Evolutionary conservation across 192 early-diverging fungal species (phyloP), one percentile per base, ranked within the genome.

Genomic region (Neocallimastix lanati): DNA sequence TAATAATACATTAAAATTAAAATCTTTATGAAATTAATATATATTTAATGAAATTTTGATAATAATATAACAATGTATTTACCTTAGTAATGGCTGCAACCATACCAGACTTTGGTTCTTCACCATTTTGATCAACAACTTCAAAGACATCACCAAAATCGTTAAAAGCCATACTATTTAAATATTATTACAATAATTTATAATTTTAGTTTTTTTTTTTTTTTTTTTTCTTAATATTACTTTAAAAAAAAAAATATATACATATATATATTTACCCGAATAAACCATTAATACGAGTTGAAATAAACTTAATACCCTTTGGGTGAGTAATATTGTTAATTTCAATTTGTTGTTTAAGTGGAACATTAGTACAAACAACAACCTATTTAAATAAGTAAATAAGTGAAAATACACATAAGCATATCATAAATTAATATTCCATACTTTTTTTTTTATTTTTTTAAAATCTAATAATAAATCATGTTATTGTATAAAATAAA

Each of bases 111-210:
- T 97, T 84, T 18, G 96, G 90, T 82, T 96, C 92, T 83, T 99
- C 98, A 40, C 98, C 98, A 28, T 93, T 98, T 28, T 92, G 84
- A 84, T 99, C 98, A 25, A 85, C 83, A 13, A 98, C 93, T 28
- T 86, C 85, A 84, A 98, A 99, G 25, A 88, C 85, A n/a, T 88
- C 81, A 77, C 98, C 96, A 89, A 99, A 98, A 84, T 99, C 98
- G 82, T 95, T 95, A 86, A 99, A 99, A 13, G 91, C 86, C 78
- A 90, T 87, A 29, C 90, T 92, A 81, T 40, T 18, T 29, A 37
- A 40, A 28, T 79, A 33, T 33, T 33, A 33, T 33, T 33, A 33
- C 30, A n/a, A n/a, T n/a, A n/a, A n/a, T n/a, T n/a, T n/a, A n/a
- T n/a, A n/a, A n/a, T n/a, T n/a, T n/a, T n/a, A n/a, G n/a, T n/a